Conservation (phyloP, 2,329 filamentous ascomycete species). For the Paracoccidioides lutzii region DNA sequence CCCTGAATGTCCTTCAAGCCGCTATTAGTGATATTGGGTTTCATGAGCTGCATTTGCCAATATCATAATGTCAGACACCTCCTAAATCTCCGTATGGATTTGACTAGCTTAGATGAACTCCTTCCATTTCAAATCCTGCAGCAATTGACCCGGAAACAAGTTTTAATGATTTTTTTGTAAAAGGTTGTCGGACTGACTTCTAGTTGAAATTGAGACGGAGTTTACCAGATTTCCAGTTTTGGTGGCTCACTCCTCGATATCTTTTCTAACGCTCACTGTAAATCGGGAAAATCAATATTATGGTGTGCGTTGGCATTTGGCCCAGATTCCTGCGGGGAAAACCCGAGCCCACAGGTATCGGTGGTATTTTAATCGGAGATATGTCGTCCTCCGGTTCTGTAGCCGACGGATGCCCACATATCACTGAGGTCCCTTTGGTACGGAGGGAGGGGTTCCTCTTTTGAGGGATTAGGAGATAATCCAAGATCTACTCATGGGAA, state of each 20-base stretch:
- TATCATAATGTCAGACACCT: no score
- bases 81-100: no score
- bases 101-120: no score
- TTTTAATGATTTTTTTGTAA: no score
- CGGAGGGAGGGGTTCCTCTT: not conserved
- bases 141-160: no score
- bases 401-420: constrained; percentile 14
- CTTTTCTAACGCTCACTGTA: not conserved
- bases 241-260: constrained; percentile 16
- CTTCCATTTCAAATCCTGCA: no score
- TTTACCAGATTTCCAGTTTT: constrained; percentile 27
- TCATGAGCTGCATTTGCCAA: no score
- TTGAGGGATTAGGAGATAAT: no score
- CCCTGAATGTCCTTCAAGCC: no score
- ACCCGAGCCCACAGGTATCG: not conserved
- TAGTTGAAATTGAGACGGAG: constrained; percentile 15
- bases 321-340: not conserved
- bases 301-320: not conserved
- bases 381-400: constrained; percentile 21
- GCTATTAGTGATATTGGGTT: no score
- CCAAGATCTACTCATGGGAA: no score
- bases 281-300: not conserved
- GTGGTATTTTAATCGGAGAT: constrained; percentile 27
- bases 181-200: no score
- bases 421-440: constrained; percentile 13